These are phyloP conservation scores for Maudiozyma humilis DNA, from an alignment of 1,139 yeast genomes.

Conservation along the genomic window DNA sequence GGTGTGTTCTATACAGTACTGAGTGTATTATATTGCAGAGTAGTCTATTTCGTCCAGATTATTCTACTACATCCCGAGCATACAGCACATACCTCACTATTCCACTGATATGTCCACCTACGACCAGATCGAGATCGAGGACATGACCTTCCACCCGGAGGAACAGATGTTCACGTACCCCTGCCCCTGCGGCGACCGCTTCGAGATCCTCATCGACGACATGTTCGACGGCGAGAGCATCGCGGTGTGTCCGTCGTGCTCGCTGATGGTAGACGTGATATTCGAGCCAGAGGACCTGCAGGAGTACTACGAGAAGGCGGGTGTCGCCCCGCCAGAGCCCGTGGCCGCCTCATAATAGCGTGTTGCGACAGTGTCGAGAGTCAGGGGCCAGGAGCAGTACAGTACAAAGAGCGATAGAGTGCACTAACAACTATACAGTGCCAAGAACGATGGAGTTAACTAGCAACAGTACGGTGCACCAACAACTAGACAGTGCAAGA, in stretches of 20 bases:
- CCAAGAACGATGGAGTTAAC: too few relatives aligned
- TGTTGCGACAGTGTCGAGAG: neutral
- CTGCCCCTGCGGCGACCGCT: conserved; percentile 96
- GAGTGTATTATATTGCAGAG: too few relatives aligned
- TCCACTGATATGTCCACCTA: conserved; percentile 48
- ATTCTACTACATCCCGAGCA: too few relatives aligned
- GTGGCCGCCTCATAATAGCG: conserved; percentile 13
- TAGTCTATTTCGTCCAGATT: too few relatives aligned
- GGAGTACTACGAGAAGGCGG: conserved; percentile 36
- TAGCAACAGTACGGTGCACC: too few relatives aligned
- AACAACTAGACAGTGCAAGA: too few relatives aligned
- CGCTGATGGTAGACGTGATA: conserved; percentile 84
- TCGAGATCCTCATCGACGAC: conserved; percentile 80
- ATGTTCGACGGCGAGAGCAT: conserved; percentile 84
- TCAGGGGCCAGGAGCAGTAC: too few relatives aligned
- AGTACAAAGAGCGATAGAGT: neutral
- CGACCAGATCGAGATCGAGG: conserved; percentile 95
- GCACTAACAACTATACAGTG: too few relatives aligned
- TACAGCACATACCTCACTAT: too few relatives aligned
- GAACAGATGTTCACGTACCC: conserved; percentile 85
- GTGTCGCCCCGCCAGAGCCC: conserved; percentile 25
- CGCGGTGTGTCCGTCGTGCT: conserved; percentile 95
- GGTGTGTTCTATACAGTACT: too few relatives aligned
- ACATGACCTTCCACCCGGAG: conserved; percentile 78
- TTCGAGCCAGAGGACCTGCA: conserved; percentile 55